Base-by-base conservation (phyloP, 805 yeast genomes). In the Yarrowia sp. region DNA sequence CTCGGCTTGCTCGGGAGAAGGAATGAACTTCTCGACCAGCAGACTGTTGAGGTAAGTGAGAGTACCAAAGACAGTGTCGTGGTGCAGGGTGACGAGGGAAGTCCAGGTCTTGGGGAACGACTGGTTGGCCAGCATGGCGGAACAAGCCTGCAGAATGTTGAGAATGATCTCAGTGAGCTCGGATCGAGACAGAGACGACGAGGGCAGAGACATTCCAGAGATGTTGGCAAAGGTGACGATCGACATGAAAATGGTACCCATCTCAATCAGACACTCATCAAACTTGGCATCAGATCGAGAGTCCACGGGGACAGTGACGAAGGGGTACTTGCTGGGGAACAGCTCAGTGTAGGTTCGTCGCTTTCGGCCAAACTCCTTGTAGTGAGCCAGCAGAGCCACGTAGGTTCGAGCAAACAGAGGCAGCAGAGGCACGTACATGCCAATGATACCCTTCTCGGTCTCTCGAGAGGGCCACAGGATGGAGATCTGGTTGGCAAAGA, bases 201-300 rank as follows among this genome's bases (percentile, higher is more conserved):
- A 72, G 13, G 72, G 69, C 17, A 68, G 42, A 20, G 69, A 69
- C 56, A 68, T 69, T 17, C 73, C 70, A 66, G 73, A 60, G 52
- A 72, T 64, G 68, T 71, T 68, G 68, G 73, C 71, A 66, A 76
- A 60, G 53, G 74, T 68, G 52, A 73, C 71, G 43, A 74, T 63
- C 33, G 74, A 67, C 15, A 87, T 80, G 61, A 74, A 70, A n/a
- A 89, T 79, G 15, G 88, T 83, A 8, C 88, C 81, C 60, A 91
- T 75, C 74, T 92, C 97, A 49, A 90, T 79, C 66, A 91, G 78
- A 2, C 89, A 81, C 74, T 92, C 97, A 34, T 87, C 91, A 68
- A 89, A 80, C 1, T 82, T 79, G 70, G 87, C 90, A 70, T 86
- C 85, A 19, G 90, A 89, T 52, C 87, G 81, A 0, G 96, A 88